A percentile compares a stretch with the other conserved stretches of the same genome.
These are phyloP conservation scores for Yamadazyma phyllophila DNA, from an alignment of 805 yeast genomes.

Conservation along the genomic window DNA sequence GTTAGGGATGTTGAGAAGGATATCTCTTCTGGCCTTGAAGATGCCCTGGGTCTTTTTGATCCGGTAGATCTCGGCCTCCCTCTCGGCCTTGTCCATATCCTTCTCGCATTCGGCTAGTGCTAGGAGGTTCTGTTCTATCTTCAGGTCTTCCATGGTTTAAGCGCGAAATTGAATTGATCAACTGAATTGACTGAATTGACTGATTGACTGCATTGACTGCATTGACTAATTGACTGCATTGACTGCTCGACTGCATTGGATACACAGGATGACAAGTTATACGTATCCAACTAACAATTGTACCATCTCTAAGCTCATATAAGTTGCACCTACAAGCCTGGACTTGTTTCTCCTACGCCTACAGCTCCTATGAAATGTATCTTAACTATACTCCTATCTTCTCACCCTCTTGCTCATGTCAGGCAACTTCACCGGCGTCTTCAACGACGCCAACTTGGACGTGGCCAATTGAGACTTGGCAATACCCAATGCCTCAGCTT, in stretches of 20 bases:
- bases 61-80: slow-evolving; percentile 55
- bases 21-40: slow-evolving; percentile 53
- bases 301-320: too few relatives aligned
- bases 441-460: slow-evolving; percentile 77
- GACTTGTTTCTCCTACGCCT: too few relatives aligned
- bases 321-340: too few relatives aligned
- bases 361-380: too few relatives aligned
- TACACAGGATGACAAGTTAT: too few relatives aligned
- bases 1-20: slow-evolving; percentile 56
- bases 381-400: slow-evolving; percentile 4
- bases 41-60: slow-evolving; percentile 54
- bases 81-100: slow-evolving; percentile 58
- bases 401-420: slow-evolving; percentile 68
- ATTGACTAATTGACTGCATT: too few relatives aligned
- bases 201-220: too few relatives aligned
- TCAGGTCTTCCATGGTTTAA: not conserved
- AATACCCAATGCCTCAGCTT: slow-evolving; percentile 71
- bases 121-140: slow-evolving; percentile 29
- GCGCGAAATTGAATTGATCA: too few relatives aligned
- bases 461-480: slow-evolving; percentile 57
- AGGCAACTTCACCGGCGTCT: slow-evolving; percentile 88
- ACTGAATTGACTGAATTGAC: too few relatives aligned
- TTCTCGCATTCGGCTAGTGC: slow-evolving; percentile 57
- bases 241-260: too few relatives aligned
- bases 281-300: too few relatives aligned